A percentile compares a stretch with the other conserved stretches of the same genome.
These are phyloP conservation scores for Limonium bicolor DNA, from an alignment of 148 eudicot genomes.

Conservation along the genomic window DNA sequence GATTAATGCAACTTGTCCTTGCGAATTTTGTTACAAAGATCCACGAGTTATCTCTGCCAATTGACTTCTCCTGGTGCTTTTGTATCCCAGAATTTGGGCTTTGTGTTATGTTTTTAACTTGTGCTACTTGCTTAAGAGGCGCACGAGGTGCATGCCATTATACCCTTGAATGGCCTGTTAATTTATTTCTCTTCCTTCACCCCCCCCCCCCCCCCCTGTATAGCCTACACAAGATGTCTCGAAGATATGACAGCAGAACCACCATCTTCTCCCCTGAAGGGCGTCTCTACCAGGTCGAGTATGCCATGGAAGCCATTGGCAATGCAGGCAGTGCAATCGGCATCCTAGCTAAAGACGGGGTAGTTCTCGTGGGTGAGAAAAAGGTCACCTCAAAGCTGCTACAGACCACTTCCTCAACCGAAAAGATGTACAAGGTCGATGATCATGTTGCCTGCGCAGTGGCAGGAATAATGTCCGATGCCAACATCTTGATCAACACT, in stretches of 20 bases:
- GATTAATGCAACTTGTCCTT: too few relatives aligned
- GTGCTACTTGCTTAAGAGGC: too few relatives aligned
- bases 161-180: too few relatives aligned
- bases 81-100: too few relatives aligned
- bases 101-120: too few relatives aligned
- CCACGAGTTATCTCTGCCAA: too few relatives aligned
- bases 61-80: too few relatives aligned
- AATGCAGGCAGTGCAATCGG: constrained; percentile 84
- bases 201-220: too few relatives aligned
- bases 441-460: constrained; percentile 88
- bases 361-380: constrained; percentile 75
- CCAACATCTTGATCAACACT: constrained; percentile 75
- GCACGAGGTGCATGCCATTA: too few relatives aligned
- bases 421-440: constrained; percentile 84
- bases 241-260: constrained; percentile 81
- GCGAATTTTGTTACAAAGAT: too few relatives aligned
- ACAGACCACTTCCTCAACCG: constrained; percentile 59
- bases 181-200: too few relatives aligned
- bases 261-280: constrained; percentile 94
- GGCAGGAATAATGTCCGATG: constrained; percentile 90
- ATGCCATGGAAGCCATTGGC: constrained; percentile 97
- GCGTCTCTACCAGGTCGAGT: constrained; percentile 86
- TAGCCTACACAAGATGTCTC: constrained; percentile 50
- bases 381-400: constrained; percentile 83
- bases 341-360: constrained; percentile 59